Evolutionary conservation across 352 stramenopile genomes (phyloP).

Genomic region (Pythium utonaiense): DNA sequence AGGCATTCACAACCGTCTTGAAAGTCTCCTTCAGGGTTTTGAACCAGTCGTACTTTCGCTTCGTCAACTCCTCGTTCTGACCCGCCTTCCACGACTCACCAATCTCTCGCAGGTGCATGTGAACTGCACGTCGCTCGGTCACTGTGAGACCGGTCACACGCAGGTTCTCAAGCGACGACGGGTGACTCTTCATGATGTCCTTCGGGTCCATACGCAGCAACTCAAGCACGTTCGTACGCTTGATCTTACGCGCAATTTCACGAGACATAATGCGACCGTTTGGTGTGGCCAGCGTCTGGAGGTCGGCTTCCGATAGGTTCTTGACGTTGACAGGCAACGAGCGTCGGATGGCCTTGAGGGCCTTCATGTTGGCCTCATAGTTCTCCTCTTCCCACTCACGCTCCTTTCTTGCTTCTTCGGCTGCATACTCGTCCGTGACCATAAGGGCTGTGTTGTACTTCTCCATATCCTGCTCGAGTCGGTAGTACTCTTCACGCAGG

Average conservation of each 20-base stretch:
- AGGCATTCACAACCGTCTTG: conserved; percentile 90
- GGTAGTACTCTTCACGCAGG: conserved; percentile 91
- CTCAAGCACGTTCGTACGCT: conserved; percentile 91
- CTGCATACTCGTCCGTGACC: conserved; percentile 91
- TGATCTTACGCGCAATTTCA: conserved; percentile 88
- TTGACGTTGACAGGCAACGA: conserved; percentile 93
- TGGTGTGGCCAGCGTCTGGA: conserved; percentile 59
- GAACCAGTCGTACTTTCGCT: conserved; percentile 91
- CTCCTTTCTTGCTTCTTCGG: conserved; percentile 88
- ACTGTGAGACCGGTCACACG: conserved; percentile 89
- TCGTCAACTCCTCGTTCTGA: conserved; percentile 90
- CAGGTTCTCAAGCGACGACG: conserved; percentile 87
- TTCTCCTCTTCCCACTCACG: conserved; percentile 91
- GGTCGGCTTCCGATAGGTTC: conserved; percentile 86
- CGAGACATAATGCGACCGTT: conserved; percentile 77
- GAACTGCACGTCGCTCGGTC: conserved; percentile 85
- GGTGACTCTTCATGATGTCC: conserved; percentile 88
- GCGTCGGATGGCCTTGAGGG: conserved; percentile 84
- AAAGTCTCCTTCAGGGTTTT: conserved; percentile 90
- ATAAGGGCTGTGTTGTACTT: conserved; percentile 92
- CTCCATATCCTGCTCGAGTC: conserved; percentile 92
- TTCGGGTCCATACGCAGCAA: conserved; percentile 82
- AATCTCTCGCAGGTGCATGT: conserved; percentile 85
- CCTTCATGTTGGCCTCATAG: conserved; percentile 79
- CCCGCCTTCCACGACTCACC: conserved; percentile 85